Conservation (phyloP, 176 grass and related monocot species). For the Secale cereale region DNA sequence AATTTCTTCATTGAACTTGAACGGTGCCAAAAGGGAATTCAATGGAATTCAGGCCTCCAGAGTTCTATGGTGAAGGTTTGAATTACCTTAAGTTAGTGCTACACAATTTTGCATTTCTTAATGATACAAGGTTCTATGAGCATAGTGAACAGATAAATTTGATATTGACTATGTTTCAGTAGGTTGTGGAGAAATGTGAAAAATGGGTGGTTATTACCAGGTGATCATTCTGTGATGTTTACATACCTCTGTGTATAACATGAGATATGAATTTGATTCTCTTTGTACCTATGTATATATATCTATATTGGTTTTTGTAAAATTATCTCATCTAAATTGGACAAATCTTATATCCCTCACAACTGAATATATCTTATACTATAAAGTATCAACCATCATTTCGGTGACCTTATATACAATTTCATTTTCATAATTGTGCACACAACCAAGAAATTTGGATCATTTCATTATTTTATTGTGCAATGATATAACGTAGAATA, state of each 20-base stretch:
- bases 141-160: neutral
- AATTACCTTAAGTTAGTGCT: slow-evolving; percentile 82
- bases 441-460: neutral
- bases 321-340: neutral
- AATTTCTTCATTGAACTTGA: slow-evolving; percentile 84
- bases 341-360: too few species aligned
- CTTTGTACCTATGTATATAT: neutral
- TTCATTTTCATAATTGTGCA: neutral
- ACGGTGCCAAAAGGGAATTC: slow-evolving; percentile 46
- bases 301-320: neutral
- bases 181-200: slow-evolving; percentile 84
- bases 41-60: slow-evolving; percentile 75
- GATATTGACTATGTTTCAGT: neutral
- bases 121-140: neutral
- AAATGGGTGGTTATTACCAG: slow-evolving; percentile 82
- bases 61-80: slow-evolving; percentile 77
- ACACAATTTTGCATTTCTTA: neutral
- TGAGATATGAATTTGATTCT: neutral
- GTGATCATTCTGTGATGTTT: slow-evolving; percentile 21
- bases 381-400: neutral
- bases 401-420: neutral
- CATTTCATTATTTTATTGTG: neutral
- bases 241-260: neutral
- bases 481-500: too few species aligned
- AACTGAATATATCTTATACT: too few species aligned